Evolutionary conservation across 306 rosid species (phyloP).

Genomic region (Acacia confusa): DNA sequence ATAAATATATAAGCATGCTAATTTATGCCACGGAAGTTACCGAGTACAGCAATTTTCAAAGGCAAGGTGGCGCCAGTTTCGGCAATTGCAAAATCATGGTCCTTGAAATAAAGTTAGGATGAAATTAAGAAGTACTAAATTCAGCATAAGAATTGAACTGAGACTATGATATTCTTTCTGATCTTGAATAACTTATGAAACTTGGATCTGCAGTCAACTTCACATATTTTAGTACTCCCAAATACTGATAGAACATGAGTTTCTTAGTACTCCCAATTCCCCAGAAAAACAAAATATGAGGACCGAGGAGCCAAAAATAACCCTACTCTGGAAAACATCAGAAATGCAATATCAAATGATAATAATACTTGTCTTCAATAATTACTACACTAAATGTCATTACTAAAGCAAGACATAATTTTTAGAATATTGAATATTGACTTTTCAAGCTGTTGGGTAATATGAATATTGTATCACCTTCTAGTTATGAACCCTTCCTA

Average conservation of each 20-base stretch:
- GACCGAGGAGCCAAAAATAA: not conserved
- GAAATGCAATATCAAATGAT: not conserved
- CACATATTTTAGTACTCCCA: not conserved
- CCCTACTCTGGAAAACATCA: not conserved
- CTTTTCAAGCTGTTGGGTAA: not conserved
- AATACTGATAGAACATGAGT: not conserved
- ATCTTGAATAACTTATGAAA: no score
- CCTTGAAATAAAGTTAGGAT: no score
- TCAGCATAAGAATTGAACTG: no score
- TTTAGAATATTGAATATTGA: not conserved
- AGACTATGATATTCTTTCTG: no score
- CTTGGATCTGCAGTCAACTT: no score
- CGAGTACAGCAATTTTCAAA: no score
- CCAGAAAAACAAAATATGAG: not conserved
- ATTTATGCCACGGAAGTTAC: no score
- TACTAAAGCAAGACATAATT: conserved; percentile 4
- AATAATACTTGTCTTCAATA: not conserved
- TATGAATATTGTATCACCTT: conserved; percentile 1
- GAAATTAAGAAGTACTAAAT: no score
- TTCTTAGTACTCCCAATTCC: not conserved
- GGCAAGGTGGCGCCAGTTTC: no score
- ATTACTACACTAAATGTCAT: not conserved
- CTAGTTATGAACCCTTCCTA: conserved; percentile 18
- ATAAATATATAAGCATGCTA: not conserved
- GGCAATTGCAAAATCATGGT: no score